Base-by-base conservation (phyloP, 1,284 basidiomycete genomes). In the Rhodotorula sp. region DNA sequence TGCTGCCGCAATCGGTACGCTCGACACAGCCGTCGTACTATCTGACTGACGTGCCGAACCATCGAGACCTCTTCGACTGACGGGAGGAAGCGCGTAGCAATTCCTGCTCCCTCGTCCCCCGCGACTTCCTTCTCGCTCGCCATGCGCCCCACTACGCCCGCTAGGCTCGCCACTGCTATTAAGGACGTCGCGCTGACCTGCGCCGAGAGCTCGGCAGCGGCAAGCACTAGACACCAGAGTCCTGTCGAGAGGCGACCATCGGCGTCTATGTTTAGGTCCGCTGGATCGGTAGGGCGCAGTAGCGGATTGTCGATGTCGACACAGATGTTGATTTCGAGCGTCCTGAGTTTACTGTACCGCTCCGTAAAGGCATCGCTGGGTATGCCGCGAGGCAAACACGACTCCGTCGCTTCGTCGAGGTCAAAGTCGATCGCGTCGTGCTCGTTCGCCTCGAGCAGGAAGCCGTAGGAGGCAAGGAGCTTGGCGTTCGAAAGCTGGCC, bases 391-490 rank as follows among this genome's bases (percentile, higher is more conserved):
- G 34, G 34, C 49, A 13, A 19, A n/a, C 6, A 36, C 15, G 17
- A 0, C 17, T 46, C n/a, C 17, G n/a, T 27, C 17, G 58, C 36
- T 11, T 59, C 60, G 19, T 27, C 30, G 2, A 20, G 27, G 2
- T 48, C 19, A 51, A 73, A 62, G 1, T 36, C 27, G 29, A 67
- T 30, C 8, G 2, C 7, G 10, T 74, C 73, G 29, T 32, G 36
- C 48, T 66, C 62, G 63, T 77, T 78, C 15, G 71, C 75, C n/a
- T 78, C 77, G 62, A 77, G 61, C 15, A 84, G 78, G 78, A 92
- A 93, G 0, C 90, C 91, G 81, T 92, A 93, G 67, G 86, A 87
- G 39, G 83, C 83, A 46, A 92, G 82, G 19, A 92, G 83, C 67
- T 88, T 82, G 0, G 88, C 86, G 78, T 91, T 91, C 10, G 66